phyloP scores from a whole-genome alignment of 2,329 filamentous ascomycete species.

The Trichoderma sp. region DNA sequence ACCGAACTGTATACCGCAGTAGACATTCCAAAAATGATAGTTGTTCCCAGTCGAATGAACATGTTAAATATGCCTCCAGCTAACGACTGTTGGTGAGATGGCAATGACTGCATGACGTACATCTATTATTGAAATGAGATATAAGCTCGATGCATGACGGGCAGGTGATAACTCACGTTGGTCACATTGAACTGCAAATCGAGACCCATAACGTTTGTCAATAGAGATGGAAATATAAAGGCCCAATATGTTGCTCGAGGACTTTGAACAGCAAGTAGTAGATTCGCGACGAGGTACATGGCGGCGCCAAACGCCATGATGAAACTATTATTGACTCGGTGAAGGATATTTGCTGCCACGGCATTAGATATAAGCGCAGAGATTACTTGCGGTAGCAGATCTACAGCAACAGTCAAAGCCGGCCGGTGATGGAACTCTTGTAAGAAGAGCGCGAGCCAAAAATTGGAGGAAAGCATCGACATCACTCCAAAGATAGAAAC shows the following conservation, averaged over 20 bases:
- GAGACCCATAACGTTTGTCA: not conserved
- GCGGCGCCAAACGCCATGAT: not conserved
- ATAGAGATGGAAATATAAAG: not conserved
- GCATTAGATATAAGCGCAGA: not conserved
- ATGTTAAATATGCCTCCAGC: not conserved
- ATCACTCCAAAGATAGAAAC: not conserved
- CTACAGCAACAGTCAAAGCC: not conserved
- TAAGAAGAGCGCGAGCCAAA: constrained; percentile 2
- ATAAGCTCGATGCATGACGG: not conserved
- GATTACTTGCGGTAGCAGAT: not conserved
- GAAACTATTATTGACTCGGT: not conserved
- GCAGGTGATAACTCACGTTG: not conserved
- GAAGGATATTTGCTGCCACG: not conserved
- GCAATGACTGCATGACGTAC: constrained; percentile 4
- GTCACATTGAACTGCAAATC: constrained; percentile 7
- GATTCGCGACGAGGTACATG: not conserved
- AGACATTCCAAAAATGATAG: not conserved
- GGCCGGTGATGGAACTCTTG: not conserved
- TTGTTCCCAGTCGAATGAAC: not conserved
- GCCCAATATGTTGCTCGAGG: not conserved
- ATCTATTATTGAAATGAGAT: not conserved
- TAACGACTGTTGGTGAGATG: not conserved
- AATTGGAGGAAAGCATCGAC: constrained; percentile 6
- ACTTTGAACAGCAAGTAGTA: not conserved
- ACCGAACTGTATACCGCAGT: not conserved